Conservation (phyloP, 495 filamentous ascomycete species). For the Xanthoparmelia taractica region DNA sequence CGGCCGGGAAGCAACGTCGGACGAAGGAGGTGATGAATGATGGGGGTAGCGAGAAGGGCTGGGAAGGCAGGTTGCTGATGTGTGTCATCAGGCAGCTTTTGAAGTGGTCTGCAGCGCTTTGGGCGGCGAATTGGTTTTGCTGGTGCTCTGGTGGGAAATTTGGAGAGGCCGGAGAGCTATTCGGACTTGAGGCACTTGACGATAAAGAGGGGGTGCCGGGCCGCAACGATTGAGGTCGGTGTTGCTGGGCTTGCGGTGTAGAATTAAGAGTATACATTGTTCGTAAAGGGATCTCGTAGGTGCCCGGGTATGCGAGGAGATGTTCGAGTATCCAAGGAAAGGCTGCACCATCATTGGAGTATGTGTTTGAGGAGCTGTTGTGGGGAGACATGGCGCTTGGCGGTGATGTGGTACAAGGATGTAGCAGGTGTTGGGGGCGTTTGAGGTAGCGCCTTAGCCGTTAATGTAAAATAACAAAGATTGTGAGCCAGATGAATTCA, state of each 20-base stretch:
- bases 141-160: slow-evolving; percentile 33
- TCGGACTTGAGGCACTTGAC: slow-evolving; percentile 31
- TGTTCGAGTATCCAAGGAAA: slow-evolving; percentile 62
- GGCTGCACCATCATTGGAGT: slow-evolving; percentile 37
- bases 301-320: slow-evolving; percentile 54
- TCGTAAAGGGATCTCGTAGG: slow-evolving; percentile 65
- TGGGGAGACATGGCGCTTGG: slow-evolving; percentile 21
- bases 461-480: not conserved
- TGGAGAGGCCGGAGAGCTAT: slow-evolving; percentile 35
- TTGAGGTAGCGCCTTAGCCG: slow-evolving; percentile 5
- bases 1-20: slow-evolving; percentile 50
- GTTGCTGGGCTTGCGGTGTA: slow-evolving; percentile 41
- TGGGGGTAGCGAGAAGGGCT: slow-evolving; percentile 59
- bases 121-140: slow-evolving; percentile 27
- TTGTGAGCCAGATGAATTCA: not conserved
- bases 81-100: slow-evolving; percentile 54
- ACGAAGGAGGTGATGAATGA: slow-evolving; percentile 61
- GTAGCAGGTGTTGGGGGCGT: slow-evolving; percentile 8
- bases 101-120: slow-evolving; percentile 51
- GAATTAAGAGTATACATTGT: slow-evolving; percentile 70
- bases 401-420: not conserved
- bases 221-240: slow-evolving; percentile 30
- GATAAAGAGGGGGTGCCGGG: slow-evolving; percentile 33
- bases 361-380: slow-evolving; percentile 20
- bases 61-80: slow-evolving; percentile 53